Percentiles rank a stretch among this genome's conserved stretches.
Evolutionary conservation across 2,329 filamentous ascomycete genomes (phyloP).

Genomic region (Hypoxylon sp.): DNA sequence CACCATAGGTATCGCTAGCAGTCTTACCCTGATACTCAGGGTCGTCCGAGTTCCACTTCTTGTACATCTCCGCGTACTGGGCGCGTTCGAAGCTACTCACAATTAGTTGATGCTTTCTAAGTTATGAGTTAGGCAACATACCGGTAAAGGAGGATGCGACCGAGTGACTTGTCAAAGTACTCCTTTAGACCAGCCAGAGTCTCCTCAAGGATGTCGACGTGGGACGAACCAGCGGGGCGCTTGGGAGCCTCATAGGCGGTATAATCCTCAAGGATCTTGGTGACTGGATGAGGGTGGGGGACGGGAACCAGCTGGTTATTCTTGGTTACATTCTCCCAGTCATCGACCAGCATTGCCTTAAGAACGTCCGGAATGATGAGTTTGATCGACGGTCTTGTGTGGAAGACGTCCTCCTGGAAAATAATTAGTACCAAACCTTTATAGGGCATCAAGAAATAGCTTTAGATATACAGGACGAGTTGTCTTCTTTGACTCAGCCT

Average conservation of each 20-base stretch:
- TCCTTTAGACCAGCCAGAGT: conserved; percentile 85
- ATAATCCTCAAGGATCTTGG: conserved; percentile 83
- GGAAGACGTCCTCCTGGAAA: conserved; percentile 88
- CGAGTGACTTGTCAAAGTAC: conserved; percentile 92
- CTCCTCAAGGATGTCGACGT: conserved; percentile 88
- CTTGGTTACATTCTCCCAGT: conserved; percentile 99
- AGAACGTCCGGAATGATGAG: conserved; percentile 87
- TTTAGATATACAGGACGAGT: no score
- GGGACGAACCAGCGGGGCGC: conserved; percentile 71
- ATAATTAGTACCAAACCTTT: no score
- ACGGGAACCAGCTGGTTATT: conserved; percentile 88
- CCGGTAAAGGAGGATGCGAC: conserved; percentile 87
- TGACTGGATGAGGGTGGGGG: conserved; percentile 78
- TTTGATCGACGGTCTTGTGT: conserved; percentile 83
- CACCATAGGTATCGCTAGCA: conserved; percentile 85
- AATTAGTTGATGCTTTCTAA: conserved; percentile 35
- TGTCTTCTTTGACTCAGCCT: no score
- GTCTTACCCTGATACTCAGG: conserved; percentile 74
- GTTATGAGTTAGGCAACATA: conserved; percentile 47
- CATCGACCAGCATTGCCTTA: conserved; percentile 92
- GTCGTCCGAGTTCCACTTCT: conserved; percentile 70
- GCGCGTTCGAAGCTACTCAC: conserved; percentile 79
- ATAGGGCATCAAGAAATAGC: no score
- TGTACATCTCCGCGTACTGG: conserved; percentile 82
- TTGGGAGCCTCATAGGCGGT: conserved; percentile 72